A percentile compares a stretch with the other conserved stretches of the same genome.
Conservation (phyloP, 108 stramenopile species). For the Nannochloropsis gaditana region DNA sequence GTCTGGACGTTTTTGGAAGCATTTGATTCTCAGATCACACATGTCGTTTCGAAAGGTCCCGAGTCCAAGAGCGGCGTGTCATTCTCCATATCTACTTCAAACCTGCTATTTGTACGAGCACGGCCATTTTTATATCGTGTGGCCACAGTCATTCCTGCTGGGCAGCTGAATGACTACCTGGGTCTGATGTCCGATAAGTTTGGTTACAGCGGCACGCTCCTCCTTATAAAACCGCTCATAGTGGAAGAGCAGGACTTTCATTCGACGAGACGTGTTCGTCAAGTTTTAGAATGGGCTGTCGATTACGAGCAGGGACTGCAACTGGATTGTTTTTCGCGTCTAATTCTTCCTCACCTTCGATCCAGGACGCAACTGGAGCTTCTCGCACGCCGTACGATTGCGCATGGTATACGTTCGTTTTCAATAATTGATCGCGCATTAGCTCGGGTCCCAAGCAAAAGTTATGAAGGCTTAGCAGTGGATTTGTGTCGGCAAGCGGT, state of each 20-base stretch:
- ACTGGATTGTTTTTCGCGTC: neutral
- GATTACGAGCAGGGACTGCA: neutral
- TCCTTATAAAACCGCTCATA: neutral
- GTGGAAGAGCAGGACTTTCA: neutral
- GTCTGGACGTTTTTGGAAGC: neutral
- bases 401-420: neutral
- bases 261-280: neutral
- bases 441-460: neutral
- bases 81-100: no score
- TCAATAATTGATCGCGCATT: neutral
- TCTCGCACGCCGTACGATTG: neutral
- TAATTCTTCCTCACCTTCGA: neutral
- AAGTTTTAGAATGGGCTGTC: neutral
- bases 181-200: neutral
- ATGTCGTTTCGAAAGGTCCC: no score
- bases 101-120: neutral
- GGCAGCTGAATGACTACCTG: constrained; percentile 9
- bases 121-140: constrained; percentile 2
- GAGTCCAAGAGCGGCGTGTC: no score
- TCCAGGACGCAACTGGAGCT: neutral
- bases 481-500: neutral
- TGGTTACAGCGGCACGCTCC: neutral
- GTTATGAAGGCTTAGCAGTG: neutral
- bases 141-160: neutral
- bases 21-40: neutral